Conservation (phyloP, 345 rosid genomes). For the Acer campestre region DNA sequence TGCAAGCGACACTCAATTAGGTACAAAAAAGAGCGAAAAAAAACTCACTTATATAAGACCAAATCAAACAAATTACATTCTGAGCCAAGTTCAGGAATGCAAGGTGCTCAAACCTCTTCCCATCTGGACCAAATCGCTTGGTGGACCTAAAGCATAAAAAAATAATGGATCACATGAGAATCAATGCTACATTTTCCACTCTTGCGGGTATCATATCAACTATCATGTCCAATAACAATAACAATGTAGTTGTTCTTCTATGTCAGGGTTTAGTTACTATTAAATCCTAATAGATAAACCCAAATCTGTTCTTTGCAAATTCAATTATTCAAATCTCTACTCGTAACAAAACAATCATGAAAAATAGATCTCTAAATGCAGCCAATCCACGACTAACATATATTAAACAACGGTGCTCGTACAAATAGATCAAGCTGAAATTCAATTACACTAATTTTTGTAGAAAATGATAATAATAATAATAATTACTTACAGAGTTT, state of each 20-base stretch:
- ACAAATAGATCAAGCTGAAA: constrained; percentile 2
- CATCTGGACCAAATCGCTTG: constrained; percentile 82
- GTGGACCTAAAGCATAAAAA: constrained; percentile 58
- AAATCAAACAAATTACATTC: constrained; percentile 81
- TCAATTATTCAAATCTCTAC: constrained; percentile 5
- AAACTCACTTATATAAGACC: constrained; percentile 91
- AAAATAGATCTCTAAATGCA: not conserved
- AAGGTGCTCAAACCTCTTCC: constrained; percentile 86
- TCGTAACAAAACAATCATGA: not conserved
- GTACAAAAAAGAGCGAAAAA: not conserved
- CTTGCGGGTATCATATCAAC: too few species aligned
- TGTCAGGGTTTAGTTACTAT: too few species aligned
- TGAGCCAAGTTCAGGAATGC: constrained; percentile 93
- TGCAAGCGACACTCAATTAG: not conserved
- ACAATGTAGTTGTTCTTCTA: too few species aligned
- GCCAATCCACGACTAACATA: not conserved
- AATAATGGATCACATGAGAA: not conserved
- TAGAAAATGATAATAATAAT: not conserved
- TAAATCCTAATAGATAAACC: not conserved
- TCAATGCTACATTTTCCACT: not conserved
- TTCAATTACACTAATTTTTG: not conserved
- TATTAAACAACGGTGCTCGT: not conserved
- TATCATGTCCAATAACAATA: too few species aligned
- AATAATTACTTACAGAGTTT: constrained; percentile 65
- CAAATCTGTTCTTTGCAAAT: not conserved